Percentiles rank a stretch among this genome's conserved stretches.
Conservation (phyloP, 179 eudicot species). For the Corrigiola litoralis region DNA sequence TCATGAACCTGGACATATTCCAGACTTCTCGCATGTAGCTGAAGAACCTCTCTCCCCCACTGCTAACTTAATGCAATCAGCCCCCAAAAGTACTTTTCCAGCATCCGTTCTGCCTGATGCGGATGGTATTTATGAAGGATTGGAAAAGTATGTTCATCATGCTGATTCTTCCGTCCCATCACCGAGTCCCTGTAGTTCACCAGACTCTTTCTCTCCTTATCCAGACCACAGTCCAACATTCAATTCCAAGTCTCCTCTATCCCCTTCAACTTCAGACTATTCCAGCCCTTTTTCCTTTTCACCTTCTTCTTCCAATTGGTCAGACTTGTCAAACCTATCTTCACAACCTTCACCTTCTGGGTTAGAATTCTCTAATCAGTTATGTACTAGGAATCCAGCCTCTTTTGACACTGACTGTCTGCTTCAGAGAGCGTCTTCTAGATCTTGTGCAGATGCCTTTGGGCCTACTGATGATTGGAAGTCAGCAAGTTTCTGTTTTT, state of each 20-base stretch:
- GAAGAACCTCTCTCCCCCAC: conserved; percentile 38
- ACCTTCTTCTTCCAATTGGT: conserved; percentile 87
- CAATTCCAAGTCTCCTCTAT: conserved; percentile 51
- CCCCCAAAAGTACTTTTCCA: conserved; percentile 26
- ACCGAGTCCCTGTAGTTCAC: conserved; percentile 49
- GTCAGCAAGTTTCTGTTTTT: conserved; percentile 17
- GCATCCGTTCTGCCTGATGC: conserved; percentile 22
- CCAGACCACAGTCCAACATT: conserved; percentile 37
- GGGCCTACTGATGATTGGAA: conserved; percentile 24
- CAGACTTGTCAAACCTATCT: conserved; percentile 73
- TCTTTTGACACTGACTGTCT: conserved; percentile 26
- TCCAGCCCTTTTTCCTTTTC: conserved; percentile 78
- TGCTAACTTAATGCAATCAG: conserved; percentile 29
- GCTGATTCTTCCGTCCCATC: conserved; percentile 27
- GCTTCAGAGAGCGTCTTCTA: conserved; percentile 27
- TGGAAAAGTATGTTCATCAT: conserved; percentile 19
- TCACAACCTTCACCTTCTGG: conserved; percentile 67
- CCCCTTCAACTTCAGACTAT: conserved; percentile 74
- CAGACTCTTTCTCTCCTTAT: conserved; percentile 54
- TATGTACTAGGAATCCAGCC: conserved; percentile 22
- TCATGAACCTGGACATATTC: conserved; percentile 15
- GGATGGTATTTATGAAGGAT: conserved; percentile 18
- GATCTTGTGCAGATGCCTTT: conserved; percentile 32
- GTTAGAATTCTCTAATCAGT: conserved; percentile 39
- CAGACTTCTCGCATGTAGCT: conserved; percentile 12